Conservation (phyloP, 169 alveolate species). For the Eimeria tenella region DNA sequence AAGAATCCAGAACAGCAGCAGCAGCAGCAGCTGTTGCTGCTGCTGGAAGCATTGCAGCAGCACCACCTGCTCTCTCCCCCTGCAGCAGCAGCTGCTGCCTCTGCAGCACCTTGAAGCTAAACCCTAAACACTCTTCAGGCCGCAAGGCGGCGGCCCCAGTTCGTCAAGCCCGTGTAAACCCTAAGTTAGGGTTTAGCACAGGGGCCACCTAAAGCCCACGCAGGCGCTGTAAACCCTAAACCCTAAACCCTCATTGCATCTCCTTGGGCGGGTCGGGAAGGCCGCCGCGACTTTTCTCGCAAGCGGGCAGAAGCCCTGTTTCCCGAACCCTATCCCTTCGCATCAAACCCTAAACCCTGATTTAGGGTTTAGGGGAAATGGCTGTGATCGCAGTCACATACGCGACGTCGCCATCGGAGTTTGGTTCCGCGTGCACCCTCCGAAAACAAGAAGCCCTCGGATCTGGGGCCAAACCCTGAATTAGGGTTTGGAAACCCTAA, state of each 20-base stretch:
- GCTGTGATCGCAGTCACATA: too few relatives aligned
- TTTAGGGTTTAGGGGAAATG: too few relatives aligned
- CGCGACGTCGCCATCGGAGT: too few relatives aligned
- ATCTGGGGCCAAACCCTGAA: too few relatives aligned
- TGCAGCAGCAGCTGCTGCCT: conserved; percentile 1
- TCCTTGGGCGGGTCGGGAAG: too few relatives aligned
- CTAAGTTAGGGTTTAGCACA: neutral
- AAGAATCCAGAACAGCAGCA: too few relatives aligned
- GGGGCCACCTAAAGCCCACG: neutral
- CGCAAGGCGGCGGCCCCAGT: neutral
- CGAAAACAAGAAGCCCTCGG: too few relatives aligned
- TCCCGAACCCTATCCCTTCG: neutral
- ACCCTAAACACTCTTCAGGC: neutral
- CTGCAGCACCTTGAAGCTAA: neutral
- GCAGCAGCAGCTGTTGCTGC: too few relatives aligned
- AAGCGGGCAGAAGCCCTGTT: neutral
- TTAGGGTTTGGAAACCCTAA: too few relatives aligned
- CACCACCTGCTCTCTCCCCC: neutral
- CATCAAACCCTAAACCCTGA: neutral
- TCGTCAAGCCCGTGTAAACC: neutral
- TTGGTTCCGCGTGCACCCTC: too few relatives aligned
- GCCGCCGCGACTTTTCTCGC: too few relatives aligned
- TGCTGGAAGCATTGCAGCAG: too few relatives aligned
- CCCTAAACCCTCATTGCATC: neutral
- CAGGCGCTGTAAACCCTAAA: neutral